Percentiles rank a stretch among this genome's conserved stretches.
These are phyloP conservation scores for Alternaria arbusti DNA, from an alignment of 2,329 filamentous ascomycete genomes.

Conservation along the genomic window DNA sequence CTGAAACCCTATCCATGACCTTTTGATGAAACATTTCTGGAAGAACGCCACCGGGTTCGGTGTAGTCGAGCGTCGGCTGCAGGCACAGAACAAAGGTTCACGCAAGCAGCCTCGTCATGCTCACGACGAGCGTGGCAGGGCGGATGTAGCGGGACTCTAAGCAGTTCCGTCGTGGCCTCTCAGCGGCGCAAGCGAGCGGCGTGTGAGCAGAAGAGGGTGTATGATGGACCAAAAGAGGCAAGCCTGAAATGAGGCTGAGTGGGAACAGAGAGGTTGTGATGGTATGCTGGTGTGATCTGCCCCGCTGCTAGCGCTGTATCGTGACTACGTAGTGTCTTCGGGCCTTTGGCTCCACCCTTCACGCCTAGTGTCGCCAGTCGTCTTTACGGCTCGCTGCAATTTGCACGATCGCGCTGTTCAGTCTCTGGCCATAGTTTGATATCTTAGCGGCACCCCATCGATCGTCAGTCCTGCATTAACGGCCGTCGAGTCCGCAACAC, in stretches of 20 bases:
- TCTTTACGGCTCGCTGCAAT: constrained; percentile 11
- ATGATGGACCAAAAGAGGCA: constrained; percentile 20
- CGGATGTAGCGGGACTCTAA: constrained; percentile 16
- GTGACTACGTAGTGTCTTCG: constrained; percentile 8
- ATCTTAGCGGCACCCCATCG: constrained; percentile 22
- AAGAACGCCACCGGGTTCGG: constrained; percentile 3
- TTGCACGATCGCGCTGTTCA: constrained; percentile 22
- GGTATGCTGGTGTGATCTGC: constrained; percentile 25
- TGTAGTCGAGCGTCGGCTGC: constrained; percentile 11
- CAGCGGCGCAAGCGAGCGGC: constrained; percentile 31
- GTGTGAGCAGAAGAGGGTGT: constrained; percentile 26
- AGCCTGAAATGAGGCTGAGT: constrained; percentile 35
- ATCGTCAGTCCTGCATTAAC: constrained; percentile 45
- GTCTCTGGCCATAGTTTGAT: constrained; percentile 19
- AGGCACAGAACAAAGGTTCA: constrained; percentile 35
- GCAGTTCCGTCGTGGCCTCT: constrained; percentile 30
- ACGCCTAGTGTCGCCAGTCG: constrained; percentile 3
- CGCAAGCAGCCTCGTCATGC: constrained; percentile 29
- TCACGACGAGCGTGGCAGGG: constrained; percentile 18
- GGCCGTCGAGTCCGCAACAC: constrained; percentile 32
- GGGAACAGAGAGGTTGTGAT: constrained; percentile 16
- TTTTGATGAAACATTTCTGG: neutral
- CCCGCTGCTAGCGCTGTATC: constrained; percentile 24
- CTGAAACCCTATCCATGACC: constrained; percentile 3
- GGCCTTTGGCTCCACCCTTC: constrained; percentile 12